phyloP scores from a whole-genome alignment of 2,329 filamentous ascomycete species.

The Rhinocladiella similis region DNA sequence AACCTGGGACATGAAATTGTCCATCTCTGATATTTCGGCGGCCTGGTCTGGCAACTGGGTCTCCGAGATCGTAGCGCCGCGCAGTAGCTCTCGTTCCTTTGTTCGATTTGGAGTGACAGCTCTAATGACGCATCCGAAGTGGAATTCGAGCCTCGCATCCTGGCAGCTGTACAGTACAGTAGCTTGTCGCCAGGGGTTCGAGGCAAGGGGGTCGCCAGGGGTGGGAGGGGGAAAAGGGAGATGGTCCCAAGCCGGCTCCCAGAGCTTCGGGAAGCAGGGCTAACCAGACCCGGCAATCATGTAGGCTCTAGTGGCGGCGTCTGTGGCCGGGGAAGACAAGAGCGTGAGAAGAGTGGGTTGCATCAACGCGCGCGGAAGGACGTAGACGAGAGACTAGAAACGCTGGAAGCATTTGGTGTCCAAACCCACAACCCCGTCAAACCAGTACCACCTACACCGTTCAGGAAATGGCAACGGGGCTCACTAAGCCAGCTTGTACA shows the following conservation, averaged over 20 bases:
- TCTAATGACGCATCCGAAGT: conserved; percentile 9
- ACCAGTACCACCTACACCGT: not conserved
- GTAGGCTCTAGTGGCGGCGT: not conserved
- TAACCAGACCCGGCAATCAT: not conserved
- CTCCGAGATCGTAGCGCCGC: conserved; percentile 1
- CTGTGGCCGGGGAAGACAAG: not conserved
- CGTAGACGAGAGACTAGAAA: conserved; percentile 11
- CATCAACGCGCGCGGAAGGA: conserved; percentile 3
- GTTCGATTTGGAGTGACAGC: conserved; percentile 4
- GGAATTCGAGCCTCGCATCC: not conserved
- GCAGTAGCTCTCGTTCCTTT: not conserved
- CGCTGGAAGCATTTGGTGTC: conserved; percentile 7
- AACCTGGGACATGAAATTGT: not conserved
- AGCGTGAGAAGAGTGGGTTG: not conserved
- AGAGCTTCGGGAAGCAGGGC: not conserved
- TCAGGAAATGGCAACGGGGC: no score
- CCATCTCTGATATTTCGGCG: not conserved
- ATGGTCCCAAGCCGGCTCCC: not conserved
- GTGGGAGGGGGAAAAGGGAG: no score
- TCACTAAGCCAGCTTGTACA: no score
- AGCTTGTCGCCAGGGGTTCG: not conserved
- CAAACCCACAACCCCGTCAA: not conserved
- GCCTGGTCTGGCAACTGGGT: not conserved
- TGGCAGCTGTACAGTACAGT: no score
- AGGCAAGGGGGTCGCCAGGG: not conserved